Base-by-base conservation (phyloP, 2,329 filamentous ascomycete species). In the Taxawa tesnikishii region DNA sequence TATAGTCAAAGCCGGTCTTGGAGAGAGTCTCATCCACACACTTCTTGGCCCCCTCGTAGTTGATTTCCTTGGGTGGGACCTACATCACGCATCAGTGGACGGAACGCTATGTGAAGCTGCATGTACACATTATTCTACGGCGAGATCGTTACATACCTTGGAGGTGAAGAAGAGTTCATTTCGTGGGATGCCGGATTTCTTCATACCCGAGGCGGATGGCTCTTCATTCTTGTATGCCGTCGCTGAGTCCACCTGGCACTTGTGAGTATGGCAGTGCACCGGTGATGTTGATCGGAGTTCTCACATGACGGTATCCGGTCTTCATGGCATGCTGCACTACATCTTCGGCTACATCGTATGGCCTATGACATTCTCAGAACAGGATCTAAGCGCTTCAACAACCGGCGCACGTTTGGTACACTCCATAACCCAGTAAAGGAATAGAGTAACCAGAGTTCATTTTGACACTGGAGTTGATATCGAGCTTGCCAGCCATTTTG, bases 41-140 rank as follows among this genome's bases (percentile, higher is more conserved):
- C 11, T 63, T 62, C 51, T 74, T 75, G 14, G 79, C 68, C 36
- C 62, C 68, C 10, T 76, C 67, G 47, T 88, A 90, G 39, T 65
- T 66, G 47, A 73, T 62, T 3, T 49, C 41, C 9, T 49, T 55
- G 2, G 62, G 57, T 4, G 67, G 67, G 6, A 77, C n/a, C n/a
- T n/a, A n/a, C n/a, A n/a, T n/a, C n/a, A n/a, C n/a, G n/a, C n/a
- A n/a, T n/a, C 63, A n/a, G n/a, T n/a, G n/a, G n/a, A n/a, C n/a
- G n/a, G n/a, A n/a, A n/a, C n/a, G n/a, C n/a, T n/a, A n/a, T n/a
- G n/a, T n/a, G n/a, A n/a, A n/a, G n/a, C n/a, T n/a, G n/a, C n/a
- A n/a, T n/a, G n/a, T n/a, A n/a, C n/a, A n/a, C n/a, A n/a, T n/a
- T n/a, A n/a, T n/a, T n/a, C n/a, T n/a, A n/a, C n/a, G n/a, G n/a